A percentile compares a stretch with the other conserved stretches of the same genome.
phyloP scores from a whole-genome alignment of 1,284 basidiomycete species.

The Veloboletus limbatus region DNA sequence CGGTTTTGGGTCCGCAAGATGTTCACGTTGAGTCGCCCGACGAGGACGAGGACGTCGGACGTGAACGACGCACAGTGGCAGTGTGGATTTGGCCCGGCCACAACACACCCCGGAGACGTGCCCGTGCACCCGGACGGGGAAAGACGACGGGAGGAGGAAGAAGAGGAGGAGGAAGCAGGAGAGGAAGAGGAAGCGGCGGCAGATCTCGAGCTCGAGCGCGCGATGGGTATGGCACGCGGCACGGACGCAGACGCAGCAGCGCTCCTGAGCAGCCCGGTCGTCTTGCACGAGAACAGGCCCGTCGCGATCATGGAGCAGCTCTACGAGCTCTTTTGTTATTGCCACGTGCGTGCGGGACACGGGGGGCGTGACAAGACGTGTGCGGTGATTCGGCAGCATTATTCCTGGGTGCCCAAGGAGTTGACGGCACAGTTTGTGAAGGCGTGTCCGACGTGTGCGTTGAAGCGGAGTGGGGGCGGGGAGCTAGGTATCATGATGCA shows the following conservation, averaged over 20 bases:
- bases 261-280: constrained; percentile 32
- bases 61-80: not conserved
- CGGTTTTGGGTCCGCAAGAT: constrained; percentile 80
- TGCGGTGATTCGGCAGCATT: constrained; percentile 56
- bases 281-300: constrained; percentile 65
- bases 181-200: constrained; percentile 13
- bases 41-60: not conserved
- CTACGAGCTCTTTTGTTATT: constrained; percentile 71
- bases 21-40: constrained; percentile 52
- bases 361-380: constrained; percentile 76
- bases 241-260: not conserved
- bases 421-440: constrained; percentile 74
- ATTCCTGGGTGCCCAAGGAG: constrained; percentile 80
- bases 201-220: constrained; percentile 20
- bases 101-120: not conserved
- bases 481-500: not conserved
- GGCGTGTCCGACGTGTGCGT: constrained; percentile 66
- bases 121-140: no score
- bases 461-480: constrained; percentile 37
- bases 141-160: constrained; percentile 1
- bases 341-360: constrained; percentile 64
- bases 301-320: constrained; percentile 74
- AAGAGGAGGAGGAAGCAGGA: constrained; percentile 10
- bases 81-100: not conserved
- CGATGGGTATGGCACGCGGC: constrained; percentile 16